phyloP scores from a whole-genome alignment of 805 yeast species.

The Blastobotrys mokoenaii region DNA sequence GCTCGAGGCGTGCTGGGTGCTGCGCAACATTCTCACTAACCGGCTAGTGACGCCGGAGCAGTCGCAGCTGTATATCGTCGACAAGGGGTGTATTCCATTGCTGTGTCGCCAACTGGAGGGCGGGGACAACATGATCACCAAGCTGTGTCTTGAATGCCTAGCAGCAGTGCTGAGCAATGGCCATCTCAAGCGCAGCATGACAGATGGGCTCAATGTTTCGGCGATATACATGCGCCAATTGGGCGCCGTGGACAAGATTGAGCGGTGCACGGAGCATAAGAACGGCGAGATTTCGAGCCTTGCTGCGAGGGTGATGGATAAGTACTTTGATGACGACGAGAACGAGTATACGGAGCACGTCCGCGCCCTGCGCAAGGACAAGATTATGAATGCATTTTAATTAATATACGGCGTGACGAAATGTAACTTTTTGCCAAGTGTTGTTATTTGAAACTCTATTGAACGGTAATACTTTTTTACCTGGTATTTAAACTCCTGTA shows the following conservation, averaged over 20 bases:
- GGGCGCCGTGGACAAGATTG: neutral
- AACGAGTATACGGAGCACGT: too few relatives aligned
- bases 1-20: conserved; percentile 98
- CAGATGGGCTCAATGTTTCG: conserved; percentile 5
- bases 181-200: conserved; percentile 33
- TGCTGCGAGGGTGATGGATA: neutral
- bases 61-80: conserved; percentile 70
- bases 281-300: neutral
- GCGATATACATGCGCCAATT: conserved; percentile 1
- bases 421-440: too few relatives aligned
- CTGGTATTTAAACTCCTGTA: too few relatives aligned
- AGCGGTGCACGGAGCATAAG: neutral
- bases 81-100: conserved; percentile 93
- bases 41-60: conserved; percentile 86
- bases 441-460: too few relatives aligned
- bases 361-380: too few relatives aligned
- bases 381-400: too few relatives aligned
- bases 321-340: neutral
- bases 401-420: too few relatives aligned
- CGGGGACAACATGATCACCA: conserved; percentile 83
- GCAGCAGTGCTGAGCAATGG: conserved; percentile 90
- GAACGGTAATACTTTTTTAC: too few relatives aligned
- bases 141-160: conserved; percentile 87
- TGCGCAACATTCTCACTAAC: conserved; percentile 92
- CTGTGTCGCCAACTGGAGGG: conserved; percentile 80